These are phyloP conservation scores for Neurospora sp. DNA, from an alignment of 495 filamentous ascomycete genomes.

Conservation along the genomic window DNA sequence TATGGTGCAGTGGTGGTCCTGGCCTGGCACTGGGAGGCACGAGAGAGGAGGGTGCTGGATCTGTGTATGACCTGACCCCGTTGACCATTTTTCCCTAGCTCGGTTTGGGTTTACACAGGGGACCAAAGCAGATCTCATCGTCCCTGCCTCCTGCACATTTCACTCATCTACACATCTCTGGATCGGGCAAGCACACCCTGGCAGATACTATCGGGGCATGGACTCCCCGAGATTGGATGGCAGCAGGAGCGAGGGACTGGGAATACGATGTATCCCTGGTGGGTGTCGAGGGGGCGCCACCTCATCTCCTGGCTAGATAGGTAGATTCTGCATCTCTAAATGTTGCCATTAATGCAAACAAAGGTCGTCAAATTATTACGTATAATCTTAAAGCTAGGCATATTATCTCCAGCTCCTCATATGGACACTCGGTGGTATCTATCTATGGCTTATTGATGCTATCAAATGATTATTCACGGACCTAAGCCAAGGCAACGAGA, in stretches of 20 bases:
- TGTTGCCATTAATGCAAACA: neutral
- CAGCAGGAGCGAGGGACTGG: neutral
- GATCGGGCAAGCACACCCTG: neutral
- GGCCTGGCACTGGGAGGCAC: neutral
- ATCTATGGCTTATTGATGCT: no score
- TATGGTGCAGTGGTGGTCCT: neutral
- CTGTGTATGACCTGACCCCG: neutral
- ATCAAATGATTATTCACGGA: no score
- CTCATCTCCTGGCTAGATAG: neutral
- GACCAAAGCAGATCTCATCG: neutral
- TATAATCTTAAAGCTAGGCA: neutral
- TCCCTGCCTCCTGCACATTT: neutral
- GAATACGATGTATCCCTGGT: neutral
- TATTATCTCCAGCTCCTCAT: no score
- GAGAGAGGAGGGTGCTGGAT: neutral
- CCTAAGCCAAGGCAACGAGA: neutral
- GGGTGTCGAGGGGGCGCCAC: neutral
- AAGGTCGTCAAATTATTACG: no score
- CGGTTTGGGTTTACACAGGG: neutral
- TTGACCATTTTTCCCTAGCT: neutral
- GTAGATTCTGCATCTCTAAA: neutral
- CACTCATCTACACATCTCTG: neutral
- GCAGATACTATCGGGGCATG: neutral
- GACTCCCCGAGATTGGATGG: neutral
- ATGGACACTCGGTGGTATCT: no score